Evolutionary conservation across 2,329 filamentous ascomycete genomes (phyloP), one percentile per base, ranked within the genome.

Genomic region (Ascochyta clinopodiicola): DNA sequence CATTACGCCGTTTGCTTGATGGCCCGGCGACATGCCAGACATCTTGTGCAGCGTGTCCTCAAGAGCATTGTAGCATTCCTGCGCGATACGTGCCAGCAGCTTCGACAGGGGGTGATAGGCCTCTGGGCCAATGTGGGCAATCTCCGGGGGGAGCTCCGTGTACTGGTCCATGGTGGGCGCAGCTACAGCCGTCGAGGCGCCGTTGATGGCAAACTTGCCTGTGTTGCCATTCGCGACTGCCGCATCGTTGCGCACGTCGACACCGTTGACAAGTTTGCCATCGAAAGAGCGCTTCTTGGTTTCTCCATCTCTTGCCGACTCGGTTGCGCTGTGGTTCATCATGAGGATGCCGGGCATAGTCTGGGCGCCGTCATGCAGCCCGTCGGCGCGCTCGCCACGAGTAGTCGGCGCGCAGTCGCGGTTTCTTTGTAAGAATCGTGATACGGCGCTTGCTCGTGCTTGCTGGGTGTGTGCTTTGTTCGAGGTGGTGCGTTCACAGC

Each of bases 61-160:
- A 29, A 98, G 81, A 50, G 88, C 86, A 71, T 91, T 91, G 76
- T 93, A 93, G 44, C 90, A 92, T 68, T 88, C 86, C 75, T 97
- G 92, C 31, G 91, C 88, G 34, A 95, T 84, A 63, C 95, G 87
- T 61, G 86, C 85, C 47, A 98, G 82, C 40, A 99, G 79, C 13
- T 84, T 84, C 4, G 88, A 87, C 19, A 98, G 82, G 4, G 91
- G 88, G 51, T 94, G 83, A 72, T 92, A 96, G 31, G 86, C 48
- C 21, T 73, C 88, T 53, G 88, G 80, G 0, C 88, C 88, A 55
- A 96, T 89, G 69, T 96, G 91, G 43, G 78, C 75, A 36, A 88
- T 75, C 58, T 83, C 80, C 15, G 83, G 84, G 2, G 82, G 81
- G 9, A 75, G 64, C 36, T 78, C 63, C 8, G 64, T 57, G 42